Base-by-base conservation (phyloP, 108 stramenopile genomes). In the Fistulifera solaris region DNA sequence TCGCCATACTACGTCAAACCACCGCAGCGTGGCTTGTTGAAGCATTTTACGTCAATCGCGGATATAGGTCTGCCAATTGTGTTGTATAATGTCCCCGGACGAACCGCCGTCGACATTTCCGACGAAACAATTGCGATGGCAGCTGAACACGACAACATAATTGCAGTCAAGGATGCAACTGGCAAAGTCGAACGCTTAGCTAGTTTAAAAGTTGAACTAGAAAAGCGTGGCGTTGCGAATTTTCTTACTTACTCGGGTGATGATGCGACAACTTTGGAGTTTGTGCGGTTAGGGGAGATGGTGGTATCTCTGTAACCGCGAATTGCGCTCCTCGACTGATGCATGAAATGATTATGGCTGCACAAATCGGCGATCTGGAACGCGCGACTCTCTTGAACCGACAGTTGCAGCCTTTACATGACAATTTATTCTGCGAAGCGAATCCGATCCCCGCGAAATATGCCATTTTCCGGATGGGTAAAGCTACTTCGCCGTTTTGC, bases 1-100 rank as follows among this genome's bases (percentile, higher is more conserved):
- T 90, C 86, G 51, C 92, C 92, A 0, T 85, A 85, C 45, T 94
- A 94, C 63, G 82, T 86, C 56, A 90, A 90, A 59, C 92, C 92
- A 19, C 72, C 83, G 17, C 92, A 89, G 59, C 56, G 61, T 41
- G 86, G 81, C 4, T 63, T 90, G 19, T 63, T 87, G 26, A 54
- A 76, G 38, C 85, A 90, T 55, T 82, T 79, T 65, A 55, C 39
- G n/a, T 43, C 52, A 27, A 54, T 80, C 31, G 87, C 87, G 35
- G 83, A 84, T 53, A 44, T 74, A 28, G 83, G 73, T 1, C 56
- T 91, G 55, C 92, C 92, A 5, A 67, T 89, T 10, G 55, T 90
- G 0, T 67, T 94, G 40, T 94, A 94, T 63, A 94, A 94, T 66
- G 85, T 89, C 16, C 87, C 87, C 1, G 80, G 82, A 21, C 54